Evolutionary conservation across 1,139 yeast species (phyloP).

Genomic region (Blastobotrys petasosporus): DNA sequence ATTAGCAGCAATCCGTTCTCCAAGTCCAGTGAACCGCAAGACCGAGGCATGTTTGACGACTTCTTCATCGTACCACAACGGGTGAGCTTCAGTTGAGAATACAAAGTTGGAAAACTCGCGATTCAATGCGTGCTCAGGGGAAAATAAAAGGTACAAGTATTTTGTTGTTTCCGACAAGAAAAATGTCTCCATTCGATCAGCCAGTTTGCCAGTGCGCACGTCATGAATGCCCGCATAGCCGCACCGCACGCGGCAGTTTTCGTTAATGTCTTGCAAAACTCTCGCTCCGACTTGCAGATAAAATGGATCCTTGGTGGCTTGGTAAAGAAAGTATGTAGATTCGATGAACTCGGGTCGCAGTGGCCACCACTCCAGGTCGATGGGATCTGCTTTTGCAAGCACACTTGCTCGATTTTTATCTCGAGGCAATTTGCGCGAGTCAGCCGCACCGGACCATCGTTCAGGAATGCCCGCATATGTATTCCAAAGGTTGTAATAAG

Average conservation of each 20-base stretch:
- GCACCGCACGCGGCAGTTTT: constrained; percentile 53
- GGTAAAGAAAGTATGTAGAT: constrained; percentile 74
- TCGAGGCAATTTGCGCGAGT: neutral
- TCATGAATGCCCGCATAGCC: constrained; percentile 81
- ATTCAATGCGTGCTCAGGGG: constrained; percentile 55
- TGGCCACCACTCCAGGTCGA: constrained; percentile 79
- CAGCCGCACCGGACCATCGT: constrained; percentile 55
- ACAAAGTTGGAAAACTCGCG: constrained; percentile 52
- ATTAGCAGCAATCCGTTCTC: constrained; percentile 3
- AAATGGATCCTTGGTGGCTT: constrained; percentile 83
- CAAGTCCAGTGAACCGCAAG: constrained; percentile 15
- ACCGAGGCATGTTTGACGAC: constrained; percentile 24
- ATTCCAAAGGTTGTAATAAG: constrained; percentile 77
- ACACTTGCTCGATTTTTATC: constrained; percentile 4
- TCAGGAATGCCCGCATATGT: constrained; percentile 80
- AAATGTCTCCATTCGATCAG: constrained; percentile 88
- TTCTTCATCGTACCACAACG: constrained; percentile 55
- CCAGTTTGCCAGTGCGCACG: constrained; percentile 53
- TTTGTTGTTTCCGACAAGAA: constrained; percentile 81
- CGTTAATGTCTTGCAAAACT: constrained; percentile 50
- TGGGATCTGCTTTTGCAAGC: constrained; percentile 1
- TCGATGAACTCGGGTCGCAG: constrained; percentile 87
- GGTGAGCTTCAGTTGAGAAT: constrained; percentile 93
- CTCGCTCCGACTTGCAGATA: constrained; percentile 69
- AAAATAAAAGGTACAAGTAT: constrained; percentile 75